Evolutionary conservation across 2,329 filamentous ascomycete species (phyloP), one percentile per base, ranked within the genome.

Genomic region (Ceratocystis cacaofunesta): DNA sequence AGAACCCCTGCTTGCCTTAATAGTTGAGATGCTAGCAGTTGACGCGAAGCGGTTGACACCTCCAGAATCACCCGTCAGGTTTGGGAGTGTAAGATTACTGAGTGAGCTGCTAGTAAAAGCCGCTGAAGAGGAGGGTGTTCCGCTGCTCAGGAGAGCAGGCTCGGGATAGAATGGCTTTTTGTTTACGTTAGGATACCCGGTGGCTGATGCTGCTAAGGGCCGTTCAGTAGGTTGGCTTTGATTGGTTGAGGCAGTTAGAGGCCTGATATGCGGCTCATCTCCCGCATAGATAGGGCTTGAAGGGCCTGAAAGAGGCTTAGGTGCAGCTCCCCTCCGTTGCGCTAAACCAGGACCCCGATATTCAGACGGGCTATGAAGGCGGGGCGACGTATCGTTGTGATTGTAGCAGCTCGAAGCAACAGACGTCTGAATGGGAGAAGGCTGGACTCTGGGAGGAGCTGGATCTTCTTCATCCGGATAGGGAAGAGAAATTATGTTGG

Each of bases 11-110:
- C 89, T 92, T 22, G 94, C 94, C 69, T 89, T 85, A 1, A 92
- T 96, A 0, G 94, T 99, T 1, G 92, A 95, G 12, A 86, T 95
- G 0, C 94, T 97, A 15, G 92, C 91, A 6, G 90, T 95, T 1
- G 92, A 96, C 10, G 82, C 80, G 69, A 85, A 85, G 57, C 85
- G 80, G 71, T 83, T 85, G 69, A 87, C 80, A 19, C 66, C 66
- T 36, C 78, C 77, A 62, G 71, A 76, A n/a, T 80, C 78, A 32
- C 71, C 71, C n/a, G 76, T 74, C 72, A 76, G 76, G 55, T 73
- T 73, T 60, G 76, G 72, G 43, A 74, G 72, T 22, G 72, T 68
- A 25, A 69, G 68, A 41, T 57, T 17, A 32, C 68, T 68, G 55
- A 70, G 71, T 62, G 70, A 12, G 46, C 5, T 10, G n/a, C 46